A percentile compares a stretch with the other conserved stretches of the same genome.
phyloP scores from a whole-genome alignment of 306 rosid genomes.

The Vigna trinervia region DNA sequence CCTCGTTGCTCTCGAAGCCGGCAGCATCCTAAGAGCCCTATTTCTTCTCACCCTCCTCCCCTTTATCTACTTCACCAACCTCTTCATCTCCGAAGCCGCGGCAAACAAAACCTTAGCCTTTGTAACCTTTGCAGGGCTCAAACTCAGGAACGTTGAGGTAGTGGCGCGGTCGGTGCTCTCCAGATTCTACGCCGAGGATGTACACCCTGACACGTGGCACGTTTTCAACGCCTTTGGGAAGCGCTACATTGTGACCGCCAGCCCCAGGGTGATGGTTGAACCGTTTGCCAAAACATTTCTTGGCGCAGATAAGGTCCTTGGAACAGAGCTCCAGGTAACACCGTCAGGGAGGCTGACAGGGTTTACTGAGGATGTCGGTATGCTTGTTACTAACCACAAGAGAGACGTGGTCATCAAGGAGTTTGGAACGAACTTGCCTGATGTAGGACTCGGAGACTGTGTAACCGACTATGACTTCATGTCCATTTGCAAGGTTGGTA shows the following conservation, averaged over 20 bases:
- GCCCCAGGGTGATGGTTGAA: constrained; percentile 84
- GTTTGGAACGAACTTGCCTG: constrained; percentile 66
- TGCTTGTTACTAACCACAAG: constrained; percentile 73
- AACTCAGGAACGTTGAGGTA: constrained; percentile 60
- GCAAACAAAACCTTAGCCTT: constrained; percentile 72
- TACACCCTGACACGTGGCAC: constrained; percentile 77
- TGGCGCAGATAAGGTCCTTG: constrained; percentile 83
- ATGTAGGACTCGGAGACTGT: constrained; percentile 90
- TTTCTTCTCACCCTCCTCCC: constrained; percentile 63
- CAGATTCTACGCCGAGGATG: constrained; percentile 84
- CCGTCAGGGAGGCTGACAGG: constrained; percentile 74
- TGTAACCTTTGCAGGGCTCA: constrained; percentile 68
- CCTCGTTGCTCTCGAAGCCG: constrained; percentile 89
- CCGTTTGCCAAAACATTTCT: constrained; percentile 67
- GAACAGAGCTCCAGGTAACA: constrained; percentile 70
- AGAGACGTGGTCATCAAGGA: constrained; percentile 65
- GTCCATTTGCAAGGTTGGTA: constrained; percentile 90
- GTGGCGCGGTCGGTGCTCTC: constrained; percentile 79
- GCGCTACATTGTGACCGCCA: constrained; percentile 68
- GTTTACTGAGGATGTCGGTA: constrained; percentile 73
- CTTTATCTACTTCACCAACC: constrained; percentile 63
- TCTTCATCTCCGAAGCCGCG: constrained; percentile 60
- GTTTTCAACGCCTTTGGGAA: constrained; percentile 84
- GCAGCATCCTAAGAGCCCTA: constrained; percentile 69
- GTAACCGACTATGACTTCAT: constrained; percentile 80